A percentile compares a stretch with the other conserved stretches of the same genome.
phyloP scores from a whole-genome alignment of 441 rosid genomes.

The Erodium trifolium region DNA sequence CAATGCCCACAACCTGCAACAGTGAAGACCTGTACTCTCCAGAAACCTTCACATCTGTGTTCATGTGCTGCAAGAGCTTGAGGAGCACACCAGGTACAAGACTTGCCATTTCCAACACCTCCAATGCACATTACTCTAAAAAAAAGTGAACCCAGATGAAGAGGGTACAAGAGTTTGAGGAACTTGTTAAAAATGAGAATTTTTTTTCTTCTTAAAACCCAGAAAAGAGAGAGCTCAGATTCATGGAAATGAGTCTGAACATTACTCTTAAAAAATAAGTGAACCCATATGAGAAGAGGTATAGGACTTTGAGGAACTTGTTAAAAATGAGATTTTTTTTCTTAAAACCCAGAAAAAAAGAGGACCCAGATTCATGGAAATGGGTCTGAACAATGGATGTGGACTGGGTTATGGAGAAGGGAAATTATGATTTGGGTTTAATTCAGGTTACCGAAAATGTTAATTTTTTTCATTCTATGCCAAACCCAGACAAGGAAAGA shows the following conservation, averaged over 20 bases:
- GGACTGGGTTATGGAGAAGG: slow-evolving; percentile 10
- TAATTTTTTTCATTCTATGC: not conserved
- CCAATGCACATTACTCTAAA: slow-evolving; percentile 35
- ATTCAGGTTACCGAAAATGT: slow-evolving; percentile 19
- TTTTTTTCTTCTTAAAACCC: slow-evolving; percentile 18
- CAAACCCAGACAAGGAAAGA: slow-evolving; percentile 5
- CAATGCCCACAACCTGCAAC: slow-evolving; percentile 85
- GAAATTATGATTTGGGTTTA: slow-evolving; percentile 14
- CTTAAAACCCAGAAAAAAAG: slow-evolving; percentile 13
- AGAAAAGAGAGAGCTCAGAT: not conserved
- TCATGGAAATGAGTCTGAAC: slow-evolving; percentile 16
- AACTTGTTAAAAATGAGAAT: slow-evolving; percentile 11
- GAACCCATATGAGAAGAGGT: no score
- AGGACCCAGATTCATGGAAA: slow-evolving; percentile 4
- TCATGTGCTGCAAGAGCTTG: slow-evolving; percentile 91
- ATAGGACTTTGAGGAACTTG: no score
- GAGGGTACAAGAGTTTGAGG: slow-evolving; percentile 15
- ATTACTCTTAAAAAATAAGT: not conserved
- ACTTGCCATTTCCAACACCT: slow-evolving; percentile 54
- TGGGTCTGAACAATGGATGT: slow-evolving; percentile 19
- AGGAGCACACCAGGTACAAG: slow-evolving; percentile 68
- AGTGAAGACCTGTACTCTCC: slow-evolving; percentile 92
- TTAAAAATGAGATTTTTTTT: not conserved
- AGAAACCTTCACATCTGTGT: slow-evolving; percentile 81
- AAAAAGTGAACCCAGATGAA: slow-evolving; percentile 17